Conservation (phyloP, 2,329 filamentous ascomycete genomes). For the Xylaria multiplex region DNA sequence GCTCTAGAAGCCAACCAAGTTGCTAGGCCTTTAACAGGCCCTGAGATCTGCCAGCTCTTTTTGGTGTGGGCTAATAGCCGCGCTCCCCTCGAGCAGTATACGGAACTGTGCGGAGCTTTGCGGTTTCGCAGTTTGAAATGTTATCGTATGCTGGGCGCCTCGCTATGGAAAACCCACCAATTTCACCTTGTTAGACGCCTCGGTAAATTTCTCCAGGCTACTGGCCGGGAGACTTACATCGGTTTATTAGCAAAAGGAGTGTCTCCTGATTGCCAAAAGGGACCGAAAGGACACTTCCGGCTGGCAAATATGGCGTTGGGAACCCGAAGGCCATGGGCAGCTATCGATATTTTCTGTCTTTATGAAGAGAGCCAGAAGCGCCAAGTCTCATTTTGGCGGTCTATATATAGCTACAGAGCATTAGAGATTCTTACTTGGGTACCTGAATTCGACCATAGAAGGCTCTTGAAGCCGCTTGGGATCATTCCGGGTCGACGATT, state of each 20-base stretch:
- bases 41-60: slow-evolving; percentile 44
- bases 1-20: slow-evolving; percentile 39
- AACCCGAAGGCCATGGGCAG: slow-evolving; percentile 39
- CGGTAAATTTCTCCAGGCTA: slow-evolving; percentile 39
- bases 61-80: slow-evolving; percentile 37
- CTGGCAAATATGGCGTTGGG: slow-evolving; percentile 43
- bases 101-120: slow-evolving; percentile 21
- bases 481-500: slow-evolving; percentile 17
- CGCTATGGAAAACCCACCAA: slow-evolving; percentile 41
- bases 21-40: slow-evolving; percentile 33
- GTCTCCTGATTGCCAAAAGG: slow-evolving; percentile 26
- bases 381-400: slow-evolving; percentile 39
- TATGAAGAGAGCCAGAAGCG: slow-evolving; percentile 30
- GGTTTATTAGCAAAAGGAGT: slow-evolving; percentile 37
- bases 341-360: slow-evolving; percentile 42
- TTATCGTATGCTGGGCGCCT: slow-evolving; percentile 32
- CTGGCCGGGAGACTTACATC: slow-evolving; percentile 43
- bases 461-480: slow-evolving; percentile 35
- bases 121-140: slow-evolving; percentile 7
- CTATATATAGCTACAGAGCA: slow-evolving; percentile 36
- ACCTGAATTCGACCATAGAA: slow-evolving; percentile 32
- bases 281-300: slow-evolving; percentile 29
- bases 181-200: slow-evolving; percentile 37
- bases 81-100: slow-evolving; percentile 28
- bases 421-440: slow-evolving; percentile 37